Evolutionary conservation across 345 rosid genomes (phyloP), one percentile per base, ranked within the genome.

Genomic region (Gossypium ekmanianum): DNA sequence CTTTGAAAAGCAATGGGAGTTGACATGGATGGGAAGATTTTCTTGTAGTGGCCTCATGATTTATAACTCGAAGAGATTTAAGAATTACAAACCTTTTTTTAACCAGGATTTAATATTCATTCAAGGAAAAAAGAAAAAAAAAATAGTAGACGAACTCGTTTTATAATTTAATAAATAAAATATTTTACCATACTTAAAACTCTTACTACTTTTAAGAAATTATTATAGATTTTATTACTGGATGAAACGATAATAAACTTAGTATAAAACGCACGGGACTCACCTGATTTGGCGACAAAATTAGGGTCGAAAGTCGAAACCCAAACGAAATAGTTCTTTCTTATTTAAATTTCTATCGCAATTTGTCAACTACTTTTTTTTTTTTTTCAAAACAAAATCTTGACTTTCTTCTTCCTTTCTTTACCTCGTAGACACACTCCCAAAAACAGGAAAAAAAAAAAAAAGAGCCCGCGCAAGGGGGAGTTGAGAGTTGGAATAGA

Each of bases 401-500:
- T 24, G 72, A 16, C 20, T 20, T 56, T 9, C 11, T 56, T 56
- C 61, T 10, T 1, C 61, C 26, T 56, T 56, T 20, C 61, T 56
- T 34, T 56, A 20, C 61, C 61, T 56, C 61, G 26, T 18, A 18
- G 9, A 55, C 26, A 55, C 59, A 56, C 27, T 56, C 41, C 41
- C 41, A 11, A 45, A 29, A 45, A 45, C 9, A 45, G 12, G 1
- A 24, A 24, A 58, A 58, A n/a, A 7, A 61, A 20, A 2, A 12
- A 8, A 48, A 24, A 2, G 9, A 27, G 2, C 45, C 59, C 61
- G 73, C 73, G 45, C 73, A 69, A 17, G 58, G 17, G 26, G 8
- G 58, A 68, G 73, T 17, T 7, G 59, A 16, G 73, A 69, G 61
- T 10, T 12, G 76, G 69, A 48, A 17, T 26, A 17, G 47, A 80